Base-by-base conservation (phyloP, 2,329 filamentous ascomycete species). In the Colletotrichum gigasporum region DNA sequence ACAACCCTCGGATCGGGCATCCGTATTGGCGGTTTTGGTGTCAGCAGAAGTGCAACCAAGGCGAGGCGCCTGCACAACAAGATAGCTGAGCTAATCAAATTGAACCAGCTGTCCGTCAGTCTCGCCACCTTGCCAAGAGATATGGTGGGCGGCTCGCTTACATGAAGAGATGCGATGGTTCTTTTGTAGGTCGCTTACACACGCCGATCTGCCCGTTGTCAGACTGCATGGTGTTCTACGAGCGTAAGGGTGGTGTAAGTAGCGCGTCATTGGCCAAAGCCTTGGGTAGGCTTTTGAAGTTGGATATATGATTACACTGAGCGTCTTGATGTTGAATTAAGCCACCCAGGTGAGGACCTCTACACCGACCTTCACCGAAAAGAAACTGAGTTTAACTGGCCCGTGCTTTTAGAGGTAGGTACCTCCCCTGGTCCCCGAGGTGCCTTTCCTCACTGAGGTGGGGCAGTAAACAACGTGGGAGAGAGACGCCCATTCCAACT, bases 391-490 rank as follows among this genome's bases (percentile, higher is more conserved):
- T 6, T 14, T 18, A 10, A 53, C 34, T 35, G 53, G 41, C 12
- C 47, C 39, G 42, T 58, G 53, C 59, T 3, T 4, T 4, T 42
- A 5, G 3, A 1, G 6, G 8, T 11, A 22, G 20, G 39, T 16
- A 11, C 4, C 32, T 16, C 32, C 10, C 12, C 5, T 14, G 4
- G 34, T 42, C 22, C 7, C 24, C 35, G 14, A 34, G 30, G n/a
- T n/a, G n/a, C 20, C n/a, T 50, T 41, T 48, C 30, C 42, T 62
- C 34, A 42, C 11, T 26, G 28, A 14, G 54, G 12, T 55, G 61
- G 61, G 48, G 20, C 14, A 8, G 28, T 41, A 61, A 34, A 50
- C 62, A 61, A 64, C 48, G 61, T 54, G 48, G 28, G 34, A 51
- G 18, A 39, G 22, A 62, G 51, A 56, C n/a, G n/a, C n/a, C n/a